These are phyloP conservation scores for Wilhelminamyces savonicus DNA, from an alignment of 805 yeast genomes.

Conservation along the genomic window DNA sequence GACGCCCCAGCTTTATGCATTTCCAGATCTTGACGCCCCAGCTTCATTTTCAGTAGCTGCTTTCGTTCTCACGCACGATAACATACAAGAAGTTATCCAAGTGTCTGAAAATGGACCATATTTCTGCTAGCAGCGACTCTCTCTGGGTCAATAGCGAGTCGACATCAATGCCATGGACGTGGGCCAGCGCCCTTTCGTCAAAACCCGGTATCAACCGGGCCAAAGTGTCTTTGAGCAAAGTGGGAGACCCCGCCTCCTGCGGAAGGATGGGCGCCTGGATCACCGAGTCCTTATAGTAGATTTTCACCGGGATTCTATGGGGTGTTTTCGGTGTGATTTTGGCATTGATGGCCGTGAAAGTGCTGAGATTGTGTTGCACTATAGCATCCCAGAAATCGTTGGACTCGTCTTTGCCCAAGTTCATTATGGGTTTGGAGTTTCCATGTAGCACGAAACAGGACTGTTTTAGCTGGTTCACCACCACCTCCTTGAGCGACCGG, in stretches of 20 bases:
- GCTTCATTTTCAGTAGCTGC: too few species aligned
- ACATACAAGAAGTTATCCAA: slow-evolving; percentile 34
- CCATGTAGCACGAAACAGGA: slow-evolving; percentile 72
- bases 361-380: slow-evolving; percentile 21
- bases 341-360: slow-evolving; percentile 18
- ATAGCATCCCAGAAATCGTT: slow-evolving; percentile 52
- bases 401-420: slow-evolving; percentile 58
- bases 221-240: slow-evolving; percentile 1
- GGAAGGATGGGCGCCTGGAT: slow-evolving; percentile 23
- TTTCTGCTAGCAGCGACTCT: slow-evolving; percentile 9
- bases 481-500: slow-evolving; percentile 39
- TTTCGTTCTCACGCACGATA: too few species aligned
- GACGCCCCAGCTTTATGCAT: too few species aligned
- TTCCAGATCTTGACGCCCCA: too few species aligned
- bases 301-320: slow-evolving; percentile 41
- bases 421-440: slow-evolving; percentile 75
- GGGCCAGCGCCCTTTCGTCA: slow-evolving; percentile 7
- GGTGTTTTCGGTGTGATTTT: slow-evolving; percentile 18
- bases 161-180: slow-evolving; percentile 27
- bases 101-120: slow-evolving; percentile 29
- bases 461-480: slow-evolving; percentile 81
- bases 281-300: slow-evolving; percentile 37
- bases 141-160: slow-evolving; percentile 9
- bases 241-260: slow-evolving; percentile 4
- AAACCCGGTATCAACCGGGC: not conserved